Base-by-base conservation (phyloP, 2,329 filamentous ascomycete genomes). In the Onygenales sp. region DNA sequence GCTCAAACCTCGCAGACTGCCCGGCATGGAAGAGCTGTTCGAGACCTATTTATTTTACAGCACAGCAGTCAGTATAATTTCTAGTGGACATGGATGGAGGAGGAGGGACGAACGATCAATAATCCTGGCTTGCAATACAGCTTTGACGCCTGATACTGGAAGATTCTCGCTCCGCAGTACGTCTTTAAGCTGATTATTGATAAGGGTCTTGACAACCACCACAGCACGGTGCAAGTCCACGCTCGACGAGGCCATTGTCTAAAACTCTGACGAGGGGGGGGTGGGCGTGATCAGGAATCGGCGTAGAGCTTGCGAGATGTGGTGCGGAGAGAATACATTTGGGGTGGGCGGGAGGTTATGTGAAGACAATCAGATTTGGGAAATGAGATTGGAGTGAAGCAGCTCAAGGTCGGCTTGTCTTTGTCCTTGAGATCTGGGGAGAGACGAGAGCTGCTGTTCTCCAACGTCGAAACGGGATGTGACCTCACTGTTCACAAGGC, bases 121-220 rank as follows among this genome's bases (percentile, higher is more conserved):
- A 56, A 96, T 87, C 62, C 92, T 85, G 54, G 75, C 74, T 70
- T 95, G 90, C 55, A 97, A 75, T 42, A 87, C 81, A 36, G 83
- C 82, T 76, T 98, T 98, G 63, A 93, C 85, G 17, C 93, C 93
- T 32, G 85, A 87, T 56, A 88, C 86, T 59, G 82, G 80, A 37
- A 95, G 75, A 46, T 83, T 80, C 72, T 95, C 88, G 56, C 80
- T 75, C 58, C 82, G 80, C 65, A 92, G 87, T 59, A 97, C 85
- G 51, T 78, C 78, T 62, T 89, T 87, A 48, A 96, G 79, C 62
- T 91, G 84, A 55, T 74, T 74, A 64, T 83, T 84, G 52, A 82
- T 73, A 51, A 84, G 69, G 7, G 71, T 76, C 63, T 81, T 82
- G 48, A 79, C 70, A 58, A 74, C 68, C 50, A 70, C 69, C 49